Percentiles rank a stretch among this genome's conserved stretches.
phyloP scores from a whole-genome alignment of 2,329 filamentous ascomycete genomes.

The Dryadomyces quercivorus region DNA sequence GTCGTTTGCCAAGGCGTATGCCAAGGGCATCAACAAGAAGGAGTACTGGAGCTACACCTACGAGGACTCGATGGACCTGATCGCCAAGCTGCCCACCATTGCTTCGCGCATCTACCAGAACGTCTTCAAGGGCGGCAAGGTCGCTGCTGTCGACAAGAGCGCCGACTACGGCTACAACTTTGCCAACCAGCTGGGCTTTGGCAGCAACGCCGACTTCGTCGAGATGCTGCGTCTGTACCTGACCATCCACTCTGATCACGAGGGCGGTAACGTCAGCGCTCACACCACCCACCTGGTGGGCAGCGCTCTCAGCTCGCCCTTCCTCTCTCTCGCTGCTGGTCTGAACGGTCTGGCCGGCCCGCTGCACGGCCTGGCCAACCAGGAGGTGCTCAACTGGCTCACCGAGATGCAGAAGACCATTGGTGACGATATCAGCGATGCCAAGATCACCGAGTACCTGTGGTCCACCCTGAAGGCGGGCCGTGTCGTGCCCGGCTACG shows the following conservation, averaged over 20 bases:
- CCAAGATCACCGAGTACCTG: constrained; percentile 96
- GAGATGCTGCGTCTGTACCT: constrained; percentile 98
- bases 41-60: constrained; percentile 99
- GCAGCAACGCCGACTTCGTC: constrained; percentile 88
- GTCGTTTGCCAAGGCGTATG: constrained; percentile 95
- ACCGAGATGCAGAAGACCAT: constrained; percentile 95
- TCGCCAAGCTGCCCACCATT: constrained; percentile 98
- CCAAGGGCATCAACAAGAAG: constrained; percentile 98
- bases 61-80: constrained; percentile 99
- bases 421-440: constrained; percentile 89
- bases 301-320: constrained; percentile 89
- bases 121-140: constrained; percentile 99
- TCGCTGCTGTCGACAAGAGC: constrained; percentile 89
- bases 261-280: constrained; percentile 96
- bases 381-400: constrained; percentile 99
- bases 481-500: constrained; percentile 95
- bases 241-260: constrained; percentile 99
- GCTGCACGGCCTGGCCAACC: constrained; percentile 97
- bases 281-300: constrained; percentile 98
- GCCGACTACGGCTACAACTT: constrained; percentile 99
- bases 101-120: constrained; percentile 99
- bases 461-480: constrained; percentile 94
- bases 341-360: constrained; percentile 97
- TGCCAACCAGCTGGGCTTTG: constrained; percentile 97
- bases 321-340: constrained; percentile 91